Conservation (phyloP, 257 asterid species). For the Gentiana dahurica region DNA sequence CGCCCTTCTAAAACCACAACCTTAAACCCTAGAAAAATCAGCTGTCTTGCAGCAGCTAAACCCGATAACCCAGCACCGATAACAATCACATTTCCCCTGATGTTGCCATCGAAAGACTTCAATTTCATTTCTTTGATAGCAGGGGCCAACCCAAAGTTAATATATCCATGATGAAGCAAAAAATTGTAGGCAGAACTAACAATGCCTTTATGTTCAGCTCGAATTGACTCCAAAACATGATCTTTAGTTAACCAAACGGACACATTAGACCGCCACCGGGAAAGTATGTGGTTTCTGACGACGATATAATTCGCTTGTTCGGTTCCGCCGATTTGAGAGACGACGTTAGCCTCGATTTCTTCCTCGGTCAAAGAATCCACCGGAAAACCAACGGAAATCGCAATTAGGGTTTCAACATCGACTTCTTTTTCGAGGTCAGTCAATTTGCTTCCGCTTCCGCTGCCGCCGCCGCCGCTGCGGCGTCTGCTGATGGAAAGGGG, state of each 20-base stretch:
- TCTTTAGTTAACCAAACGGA: constrained; percentile 85
- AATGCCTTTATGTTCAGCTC: constrained; percentile 82
- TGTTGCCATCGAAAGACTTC: constrained; percentile 28
- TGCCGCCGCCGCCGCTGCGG: constrained; percentile 32
- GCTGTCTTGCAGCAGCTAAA: constrained; percentile 81
- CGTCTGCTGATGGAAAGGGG: constrained; percentile 35
- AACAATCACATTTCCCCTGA: constrained; percentile 54
- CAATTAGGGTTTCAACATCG: constrained; percentile 83
- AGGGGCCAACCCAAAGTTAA: constrained; percentile 77
- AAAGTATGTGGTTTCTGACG: constrained; percentile 83
- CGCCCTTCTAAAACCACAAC: constrained; percentile 88
- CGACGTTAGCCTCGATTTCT: constrained; percentile 94
- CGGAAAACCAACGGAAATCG: constrained; percentile 92
- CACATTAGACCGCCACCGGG: constrained; percentile 84
- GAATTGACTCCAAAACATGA: constrained; percentile 81
- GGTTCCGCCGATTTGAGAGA: constrained; percentile 61
- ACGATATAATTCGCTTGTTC: constrained; percentile 91
- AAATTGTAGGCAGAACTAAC: constrained; percentile 70
- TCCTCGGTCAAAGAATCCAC: constrained; percentile 92
- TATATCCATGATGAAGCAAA: constrained; percentile 80
- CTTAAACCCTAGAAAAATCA: constrained; percentile 73
- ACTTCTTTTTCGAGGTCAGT: constrained; percentile 78
- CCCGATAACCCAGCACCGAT: constrained; percentile 93
- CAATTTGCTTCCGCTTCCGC: constrained; percentile 21
- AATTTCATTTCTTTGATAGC: constrained; percentile 59